These are phyloP conservation scores for Paraphoma sp. DNA, from an alignment of 2,329 filamentous ascomycete genomes.

Conservation along the genomic window DNA sequence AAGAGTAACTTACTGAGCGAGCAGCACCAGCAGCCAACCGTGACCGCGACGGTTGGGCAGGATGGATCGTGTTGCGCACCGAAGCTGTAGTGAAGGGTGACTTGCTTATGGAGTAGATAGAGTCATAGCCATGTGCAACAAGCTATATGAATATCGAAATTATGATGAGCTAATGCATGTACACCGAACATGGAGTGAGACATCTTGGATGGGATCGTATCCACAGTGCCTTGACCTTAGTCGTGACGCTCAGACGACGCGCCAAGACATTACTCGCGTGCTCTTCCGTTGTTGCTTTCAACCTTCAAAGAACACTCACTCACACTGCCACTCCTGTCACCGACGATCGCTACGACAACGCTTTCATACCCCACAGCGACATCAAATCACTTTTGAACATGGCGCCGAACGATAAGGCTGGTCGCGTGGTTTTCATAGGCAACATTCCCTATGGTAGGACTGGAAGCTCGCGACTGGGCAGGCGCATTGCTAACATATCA, in stretches of 20 bases:
- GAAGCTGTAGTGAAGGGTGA: slow-evolving; percentile 19
- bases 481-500: slow-evolving; percentile 18
- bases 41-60: slow-evolving; percentile 43
- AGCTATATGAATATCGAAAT: too few species aligned
- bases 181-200: too few species aligned
- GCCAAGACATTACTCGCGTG: slow-evolving; percentile 13
- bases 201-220: background rate
- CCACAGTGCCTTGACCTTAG: background rate
- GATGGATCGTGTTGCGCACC: slow-evolving; percentile 50
- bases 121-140: background rate
- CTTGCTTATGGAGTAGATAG: background rate
- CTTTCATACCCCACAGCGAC: background rate
- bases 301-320: slow-evolving; percentile 6
- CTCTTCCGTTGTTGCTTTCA: slow-evolving; percentile 3
- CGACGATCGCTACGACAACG: too few species aligned
- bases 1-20: slow-evolving; percentile 46
- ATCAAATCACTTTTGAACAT: slow-evolving; percentile 18
- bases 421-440: slow-evolving; percentile 82
- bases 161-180: too few species aligned
- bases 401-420: slow-evolving; percentile 67
- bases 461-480: background rate
- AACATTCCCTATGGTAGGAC: slow-evolving; percentile 82
- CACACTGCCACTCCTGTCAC: background rate
- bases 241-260: background rate
- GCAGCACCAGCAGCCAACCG: slow-evolving; percentile 46